phyloP scores from a whole-genome alignment of 306 rosid species.

The Pachyrhizus erosus region DNA sequence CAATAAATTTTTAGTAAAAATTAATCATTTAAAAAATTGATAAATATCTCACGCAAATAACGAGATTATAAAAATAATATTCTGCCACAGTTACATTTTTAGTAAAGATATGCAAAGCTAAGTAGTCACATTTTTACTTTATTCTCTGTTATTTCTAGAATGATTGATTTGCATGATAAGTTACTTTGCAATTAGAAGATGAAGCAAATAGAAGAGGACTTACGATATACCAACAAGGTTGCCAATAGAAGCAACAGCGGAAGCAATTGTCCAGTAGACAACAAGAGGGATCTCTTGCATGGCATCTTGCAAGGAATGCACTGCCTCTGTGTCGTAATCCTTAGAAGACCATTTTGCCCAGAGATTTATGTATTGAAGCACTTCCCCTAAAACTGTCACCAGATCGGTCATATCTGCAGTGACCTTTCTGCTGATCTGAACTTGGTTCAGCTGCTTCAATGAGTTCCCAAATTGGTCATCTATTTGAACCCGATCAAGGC shows the following conservation, averaged over 20 bases:
- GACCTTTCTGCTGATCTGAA: constrained; percentile 6
- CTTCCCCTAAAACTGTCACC: constrained; percentile 27
- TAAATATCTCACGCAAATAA: no score
- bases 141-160: neutral
- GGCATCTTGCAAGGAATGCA: constrained; percentile 20
- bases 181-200: no score
- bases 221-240: constrained; percentile 40
- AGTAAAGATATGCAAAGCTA: no score
- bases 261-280: constrained; percentile 39
- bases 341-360: constrained; percentile 36
- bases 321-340: constrained; percentile 15
- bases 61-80: no score
- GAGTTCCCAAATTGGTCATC: constrained; percentile 31
- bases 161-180: no score
- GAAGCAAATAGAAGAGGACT: neutral
- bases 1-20: no score
- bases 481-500: constrained; percentile 9
- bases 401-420: neutral
- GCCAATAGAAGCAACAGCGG: constrained; percentile 26
- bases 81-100: no score
- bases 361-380: constrained; percentile 39
- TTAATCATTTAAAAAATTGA: no score
- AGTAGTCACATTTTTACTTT: neutral
- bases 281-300: constrained; percentile 39
- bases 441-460: constrained; percentile 33